These are phyloP conservation scores for Blakeslea trispora DNA, from an alignment of 371 early-diverging fungal species.

Conservation along the genomic window DNA sequence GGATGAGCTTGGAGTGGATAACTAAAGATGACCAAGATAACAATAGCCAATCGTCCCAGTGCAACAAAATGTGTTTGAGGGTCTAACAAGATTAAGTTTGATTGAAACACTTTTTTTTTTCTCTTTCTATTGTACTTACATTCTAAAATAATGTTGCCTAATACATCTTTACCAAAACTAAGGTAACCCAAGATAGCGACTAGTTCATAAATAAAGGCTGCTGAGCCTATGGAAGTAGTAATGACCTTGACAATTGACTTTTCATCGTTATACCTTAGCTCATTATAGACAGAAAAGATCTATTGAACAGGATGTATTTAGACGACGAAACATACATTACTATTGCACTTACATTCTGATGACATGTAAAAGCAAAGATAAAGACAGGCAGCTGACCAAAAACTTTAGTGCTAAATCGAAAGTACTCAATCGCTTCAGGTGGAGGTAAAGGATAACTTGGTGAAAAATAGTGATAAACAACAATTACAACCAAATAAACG, in stretches of 20 bases:
- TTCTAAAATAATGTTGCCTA: conserved; percentile 89
- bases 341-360: conserved; percentile 89
- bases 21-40: conserved; percentile 90
- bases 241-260: conserved; percentile 69
- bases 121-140: conserved; percentile 60
- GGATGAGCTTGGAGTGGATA: conserved; percentile 99
- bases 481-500: conserved; percentile 85
- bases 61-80: conserved; percentile 76
- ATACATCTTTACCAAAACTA: conserved; percentile 87
- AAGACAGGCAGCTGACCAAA: conserved; percentile 93
- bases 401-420: conserved; percentile 66
- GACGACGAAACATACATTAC: too few species aligned
- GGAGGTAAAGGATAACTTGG: conserved; percentile 53
- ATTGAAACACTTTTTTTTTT: not conserved
- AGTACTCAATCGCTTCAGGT: conserved; percentile 42
- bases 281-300: conserved; percentile 94
- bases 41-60: conserved; percentile 87
- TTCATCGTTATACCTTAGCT: conserved; percentile 80
- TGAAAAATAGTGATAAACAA: conserved; percentile 76
- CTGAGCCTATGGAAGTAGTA: conserved; percentile 72
- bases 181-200: conserved; percentile 96
- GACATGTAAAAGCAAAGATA: conserved; percentile 99
- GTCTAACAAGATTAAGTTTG: conserved; percentile 39
- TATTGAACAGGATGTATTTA: conserved; percentile 21
- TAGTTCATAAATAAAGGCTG: conserved; percentile 82